phyloP scores from a whole-genome alignment of 129 eudicot species.

The Sambucus nigra region DNA sequence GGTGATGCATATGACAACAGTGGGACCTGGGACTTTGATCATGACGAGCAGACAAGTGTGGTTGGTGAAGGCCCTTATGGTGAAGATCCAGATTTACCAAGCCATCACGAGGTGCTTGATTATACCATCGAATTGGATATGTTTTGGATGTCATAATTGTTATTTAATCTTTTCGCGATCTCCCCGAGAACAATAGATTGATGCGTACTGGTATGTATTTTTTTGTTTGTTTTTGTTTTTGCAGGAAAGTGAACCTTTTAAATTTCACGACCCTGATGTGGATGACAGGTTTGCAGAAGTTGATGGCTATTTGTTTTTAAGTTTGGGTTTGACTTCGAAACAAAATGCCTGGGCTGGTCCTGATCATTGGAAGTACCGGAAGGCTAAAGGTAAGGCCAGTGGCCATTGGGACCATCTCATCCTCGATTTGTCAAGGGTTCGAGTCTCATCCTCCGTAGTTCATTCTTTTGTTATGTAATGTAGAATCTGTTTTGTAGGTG shows the following conservation, averaged over 20 bases:
- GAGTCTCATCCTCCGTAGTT: too few relatives aligned
- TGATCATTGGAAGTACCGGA: conserved; percentile 86
- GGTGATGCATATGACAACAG: conserved; percentile 39
- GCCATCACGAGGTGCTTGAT: conserved; percentile 44
- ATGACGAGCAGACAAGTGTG: conserved; percentile 36
- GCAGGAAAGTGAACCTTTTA: conserved; percentile 42
- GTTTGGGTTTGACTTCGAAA: conserved; percentile 44
- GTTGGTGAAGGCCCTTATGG: conserved; percentile 32
- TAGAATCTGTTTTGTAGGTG: conserved; percentile 28
- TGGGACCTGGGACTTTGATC: conserved; percentile 42
- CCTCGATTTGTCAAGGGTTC: not conserved
- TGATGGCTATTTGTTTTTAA: conserved; percentile 51
- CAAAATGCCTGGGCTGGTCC: conserved; percentile 98
- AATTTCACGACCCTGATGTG: conserved; percentile 28
- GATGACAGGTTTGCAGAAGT: conserved; percentile 44
- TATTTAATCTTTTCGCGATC: not conserved
- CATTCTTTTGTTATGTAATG: conserved; percentile 2
- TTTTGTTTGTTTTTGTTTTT: conserved; percentile 9
- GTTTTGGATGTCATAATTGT: not conserved
- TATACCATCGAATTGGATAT: conserved; percentile 4
- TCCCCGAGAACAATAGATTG: not conserved
- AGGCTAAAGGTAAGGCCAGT: conserved; percentile 43
- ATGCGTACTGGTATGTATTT: conserved; percentile 8
- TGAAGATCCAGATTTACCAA: conserved; percentile 38
- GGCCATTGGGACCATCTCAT: not conserved